A percentile compares a stretch with the other conserved stretches of the same genome.
Conservation (phyloP, 1,284 basidiomycete species). For the Tylopilus sp. region DNA sequence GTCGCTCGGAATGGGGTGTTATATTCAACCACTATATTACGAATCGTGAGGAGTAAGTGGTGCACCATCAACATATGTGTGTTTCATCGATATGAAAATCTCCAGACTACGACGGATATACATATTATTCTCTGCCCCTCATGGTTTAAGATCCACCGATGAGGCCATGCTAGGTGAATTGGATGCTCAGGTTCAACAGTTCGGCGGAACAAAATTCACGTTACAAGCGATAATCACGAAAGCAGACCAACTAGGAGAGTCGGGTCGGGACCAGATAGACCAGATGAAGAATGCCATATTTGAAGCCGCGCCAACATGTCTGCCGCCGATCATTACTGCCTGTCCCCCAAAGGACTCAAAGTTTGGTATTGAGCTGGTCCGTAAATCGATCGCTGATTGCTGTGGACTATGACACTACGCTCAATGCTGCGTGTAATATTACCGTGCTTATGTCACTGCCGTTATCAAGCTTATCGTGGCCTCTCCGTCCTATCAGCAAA, state of each 20-base stretch:
- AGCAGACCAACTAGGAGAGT: slow-evolving; percentile 46
- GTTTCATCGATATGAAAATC: background rate
- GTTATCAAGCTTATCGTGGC: background rate
- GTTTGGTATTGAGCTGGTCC: slow-evolving; percentile 54
- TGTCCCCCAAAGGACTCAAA: slow-evolving; percentile 41
- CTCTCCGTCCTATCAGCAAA: too few relatives aligned
- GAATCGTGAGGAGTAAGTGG: slow-evolving; percentile 53
- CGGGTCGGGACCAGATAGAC: slow-evolving; percentile 26
- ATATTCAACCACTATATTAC: slow-evolving; percentile 61
- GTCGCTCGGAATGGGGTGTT: slow-evolving; percentile 66
- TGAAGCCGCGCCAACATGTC: slow-evolving; percentile 52
- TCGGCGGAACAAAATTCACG: slow-evolving; percentile 44
- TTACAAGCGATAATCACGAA: slow-evolving; percentile 71
- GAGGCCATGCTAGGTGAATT: slow-evolving; percentile 56
- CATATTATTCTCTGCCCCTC: slow-evolving; percentile 62
- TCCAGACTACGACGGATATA: slow-evolving; percentile 62
- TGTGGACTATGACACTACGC: slow-evolving; percentile 34
- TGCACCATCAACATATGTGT: background rate
- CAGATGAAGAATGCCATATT: slow-evolving; percentile 35
- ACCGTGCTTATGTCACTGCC: background rate
- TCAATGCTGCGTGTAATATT: background rate
- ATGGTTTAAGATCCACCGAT: slow-evolving; percentile 55
- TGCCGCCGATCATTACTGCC: slow-evolving; percentile 55
- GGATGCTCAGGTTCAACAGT: slow-evolving; percentile 35
- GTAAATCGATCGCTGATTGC: slow-evolving; percentile 53